Evolutionary conservation across 371 early-diverging fungal genomes (phyloP).

Genomic region (Dichotomocladium elegans): DNA sequence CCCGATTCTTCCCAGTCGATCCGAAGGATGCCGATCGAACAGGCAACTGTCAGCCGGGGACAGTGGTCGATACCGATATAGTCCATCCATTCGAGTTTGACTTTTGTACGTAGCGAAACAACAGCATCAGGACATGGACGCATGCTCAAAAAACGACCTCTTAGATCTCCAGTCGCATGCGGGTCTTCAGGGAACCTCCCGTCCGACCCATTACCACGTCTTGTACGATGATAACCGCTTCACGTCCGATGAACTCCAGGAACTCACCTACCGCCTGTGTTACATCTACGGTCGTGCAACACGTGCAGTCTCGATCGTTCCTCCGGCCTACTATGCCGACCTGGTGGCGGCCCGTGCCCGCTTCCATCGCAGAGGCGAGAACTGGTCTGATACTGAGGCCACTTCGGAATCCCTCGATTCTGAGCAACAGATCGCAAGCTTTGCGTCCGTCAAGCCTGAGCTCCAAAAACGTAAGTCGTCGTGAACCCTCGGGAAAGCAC

Average conservation of each 20-base stretch:
- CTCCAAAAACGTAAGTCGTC: conserved; percentile 16
- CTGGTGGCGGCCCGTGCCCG: conserved; percentile 79
- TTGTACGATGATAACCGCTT: conserved; percentile 84
- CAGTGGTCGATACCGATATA: conserved; percentile 84
- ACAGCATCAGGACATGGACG: background rate
- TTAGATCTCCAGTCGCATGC: conserved; percentile 77
- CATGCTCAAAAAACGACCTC: too few relatives aligned
- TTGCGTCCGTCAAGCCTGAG: conserved; percentile 39
- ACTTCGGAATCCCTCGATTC: conserved; percentile 37
- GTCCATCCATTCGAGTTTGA: conserved; percentile 87
- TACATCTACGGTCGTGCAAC: conserved; percentile 87
- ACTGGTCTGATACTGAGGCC: conserved; percentile 47
- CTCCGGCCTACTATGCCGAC: conserved; percentile 91
- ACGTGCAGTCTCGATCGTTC: conserved; percentile 76
- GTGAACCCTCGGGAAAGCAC: too few relatives aligned
- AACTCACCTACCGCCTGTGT: conserved; percentile 84
- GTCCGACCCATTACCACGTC: conserved; percentile 89
- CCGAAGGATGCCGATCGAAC: conserved; percentile 48
- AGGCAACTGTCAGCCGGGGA: conserved; percentile 74
- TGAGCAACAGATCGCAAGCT: conserved; percentile 39
- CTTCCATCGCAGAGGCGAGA: conserved; percentile 67
- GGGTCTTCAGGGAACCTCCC: conserved; percentile 89
- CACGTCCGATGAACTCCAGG: conserved; percentile 71
- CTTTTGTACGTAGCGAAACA: conserved; percentile 52
- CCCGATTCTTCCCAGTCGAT: conserved; percentile 88